phyloP scores from a whole-genome alignment of 1,284 basidiomycete species.

The Porogramme epimiltina region DNA sequence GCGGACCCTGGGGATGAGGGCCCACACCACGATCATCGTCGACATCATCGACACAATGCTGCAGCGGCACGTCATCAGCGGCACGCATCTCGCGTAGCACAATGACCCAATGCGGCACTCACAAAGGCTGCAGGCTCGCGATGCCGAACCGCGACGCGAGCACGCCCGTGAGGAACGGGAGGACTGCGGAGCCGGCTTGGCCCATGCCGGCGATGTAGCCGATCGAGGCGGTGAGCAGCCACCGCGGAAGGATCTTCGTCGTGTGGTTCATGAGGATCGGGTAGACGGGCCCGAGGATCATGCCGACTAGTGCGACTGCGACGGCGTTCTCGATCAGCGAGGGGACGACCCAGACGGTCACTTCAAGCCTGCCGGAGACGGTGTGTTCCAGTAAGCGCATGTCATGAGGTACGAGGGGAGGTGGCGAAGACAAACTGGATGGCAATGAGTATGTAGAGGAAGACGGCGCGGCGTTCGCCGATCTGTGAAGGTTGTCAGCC shows the following conservation, averaged over 20 bases:
- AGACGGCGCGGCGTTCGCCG: slow-evolving; percentile 53
- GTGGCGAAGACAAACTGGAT: slow-evolving; percentile 49
- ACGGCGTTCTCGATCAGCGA: slow-evolving; percentile 60
- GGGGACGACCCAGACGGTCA: slow-evolving; percentile 64
- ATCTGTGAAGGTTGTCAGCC: slow-evolving; percentile 35
- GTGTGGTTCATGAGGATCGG: slow-evolving; percentile 64
- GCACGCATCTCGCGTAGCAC: neutral
- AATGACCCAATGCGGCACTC: slow-evolving; percentile 38
- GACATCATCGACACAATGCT: slow-evolving; percentile 34
- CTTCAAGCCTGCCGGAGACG: slow-evolving; percentile 48
- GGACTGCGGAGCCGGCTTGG: slow-evolving; percentile 63
- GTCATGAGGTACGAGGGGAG: neutral
- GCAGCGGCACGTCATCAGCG: neutral
- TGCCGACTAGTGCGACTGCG: slow-evolving; percentile 57
- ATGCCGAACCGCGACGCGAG: slow-evolving; percentile 59
- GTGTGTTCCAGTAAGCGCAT: neutral
- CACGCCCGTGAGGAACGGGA: slow-evolving; percentile 67
- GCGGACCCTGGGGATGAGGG: slow-evolving; percentile 30
- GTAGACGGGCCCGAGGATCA: slow-evolving; percentile 53
- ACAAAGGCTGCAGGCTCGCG: slow-evolving; percentile 60
- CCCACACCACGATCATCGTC: slow-evolving; percentile 36
- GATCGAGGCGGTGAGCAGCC: slow-evolving; percentile 65
- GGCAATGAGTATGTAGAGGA: slow-evolving; percentile 50
- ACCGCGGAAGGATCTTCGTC: slow-evolving; percentile 57
- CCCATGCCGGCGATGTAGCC: slow-evolving; percentile 71